phyloP scores from a whole-genome alignment of 805 yeast species.

The Yarrowia porcina region DNA sequence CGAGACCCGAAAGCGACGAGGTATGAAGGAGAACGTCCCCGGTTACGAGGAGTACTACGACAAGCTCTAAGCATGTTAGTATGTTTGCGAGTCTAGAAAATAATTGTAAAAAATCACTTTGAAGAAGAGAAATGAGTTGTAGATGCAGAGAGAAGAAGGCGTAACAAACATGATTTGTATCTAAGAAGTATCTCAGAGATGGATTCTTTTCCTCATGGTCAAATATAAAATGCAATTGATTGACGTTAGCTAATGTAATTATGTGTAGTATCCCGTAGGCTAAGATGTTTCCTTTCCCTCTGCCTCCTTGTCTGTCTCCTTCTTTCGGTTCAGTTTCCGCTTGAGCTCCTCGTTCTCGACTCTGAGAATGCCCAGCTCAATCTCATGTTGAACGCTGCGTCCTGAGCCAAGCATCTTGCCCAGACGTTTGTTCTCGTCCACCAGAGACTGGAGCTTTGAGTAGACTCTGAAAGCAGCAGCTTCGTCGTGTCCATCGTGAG shows the following conservation, averaged over 20 bases:
- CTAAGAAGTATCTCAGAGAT: no score
- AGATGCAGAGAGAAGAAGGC: not conserved
- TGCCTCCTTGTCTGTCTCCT: not conserved
- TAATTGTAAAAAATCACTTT: slow-evolving; percentile 19
- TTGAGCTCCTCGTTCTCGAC: slow-evolving; percentile 5
- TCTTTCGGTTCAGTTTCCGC: not conserved
- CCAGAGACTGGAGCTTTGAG: not conserved
- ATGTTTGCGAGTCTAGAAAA: slow-evolving; percentile 19
- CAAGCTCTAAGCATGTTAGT: slow-evolving; percentile 41
- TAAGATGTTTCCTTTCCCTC: not conserved
- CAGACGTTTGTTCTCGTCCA: not conserved
- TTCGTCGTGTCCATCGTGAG: not conserved
- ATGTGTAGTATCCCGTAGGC: not conserved
- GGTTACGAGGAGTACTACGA: slow-evolving; percentile 97
- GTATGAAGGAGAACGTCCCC: slow-evolving; percentile 96
- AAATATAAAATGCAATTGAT: not conserved
- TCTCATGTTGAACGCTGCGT: not conserved
- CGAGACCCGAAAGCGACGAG: slow-evolving; percentile 88
- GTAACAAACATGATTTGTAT: no score
- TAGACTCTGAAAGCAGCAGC: not conserved
- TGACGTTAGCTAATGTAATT: not conserved
- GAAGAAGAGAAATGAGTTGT: not conserved
- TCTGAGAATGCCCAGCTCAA: slow-evolving; percentile 9
- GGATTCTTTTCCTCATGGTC: no score
- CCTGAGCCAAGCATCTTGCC: slow-evolving; percentile 6